A percentile compares a stretch with the other conserved stretches of the same genome.
phyloP scores from a whole-genome alignment of 768 basidiomycete species.

The Lactarius hengduanensis region DNA sequence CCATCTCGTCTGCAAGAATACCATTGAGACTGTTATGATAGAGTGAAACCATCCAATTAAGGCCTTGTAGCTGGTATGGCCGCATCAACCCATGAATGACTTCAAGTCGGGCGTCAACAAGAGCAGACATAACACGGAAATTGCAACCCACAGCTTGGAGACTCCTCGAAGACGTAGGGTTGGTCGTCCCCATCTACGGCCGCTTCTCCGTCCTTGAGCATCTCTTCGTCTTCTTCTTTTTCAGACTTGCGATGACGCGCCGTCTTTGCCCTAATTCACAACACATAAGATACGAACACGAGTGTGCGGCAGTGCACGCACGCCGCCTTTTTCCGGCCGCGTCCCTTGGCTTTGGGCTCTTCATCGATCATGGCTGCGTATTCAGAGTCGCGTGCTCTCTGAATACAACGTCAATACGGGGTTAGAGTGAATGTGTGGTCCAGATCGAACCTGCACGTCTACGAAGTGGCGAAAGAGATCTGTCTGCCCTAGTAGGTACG shows the following conservation, averaged over 20 bases:
- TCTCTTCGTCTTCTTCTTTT: slow-evolving; percentile 97
- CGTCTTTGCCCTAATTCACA: slow-evolving; percentile 56
- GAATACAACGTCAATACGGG: not conserved
- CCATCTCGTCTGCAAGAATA: slow-evolving; percentile 97
- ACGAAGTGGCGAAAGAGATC: slow-evolving; percentile 98
- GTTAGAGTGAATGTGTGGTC: not conserved
- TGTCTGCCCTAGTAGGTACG: slow-evolving; percentile 96
- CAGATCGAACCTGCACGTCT: slow-evolving; percentile 76
- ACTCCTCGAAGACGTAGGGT: slow-evolving; percentile 92
- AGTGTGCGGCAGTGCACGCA: slow-evolving; percentile 37
- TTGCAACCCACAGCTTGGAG: slow-evolving; percentile 70
- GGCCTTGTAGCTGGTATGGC: slow-evolving; percentile 90
- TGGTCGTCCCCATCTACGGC: slow-evolving; percentile 82
- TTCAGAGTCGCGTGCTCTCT: slow-evolving; percentile 85
- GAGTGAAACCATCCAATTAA: slow-evolving; percentile 96
- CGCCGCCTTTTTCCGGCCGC: slow-evolving; percentile 80
- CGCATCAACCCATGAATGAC: slow-evolving; percentile 91
- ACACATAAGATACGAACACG: slow-evolving; percentile 2
- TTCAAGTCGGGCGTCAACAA: slow-evolving; percentile 33
- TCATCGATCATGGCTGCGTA: slow-evolving; percentile 88
- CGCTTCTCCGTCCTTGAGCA: slow-evolving; percentile 82
- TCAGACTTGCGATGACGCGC: slow-evolving; percentile 92
- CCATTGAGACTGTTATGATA: slow-evolving; percentile 97
- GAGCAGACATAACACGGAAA: not conserved
- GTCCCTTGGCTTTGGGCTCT: slow-evolving; percentile 81